Evolutionary conservation across 208 protist species (phyloP).

Genomic region (Leishmania gerbilli): DNA sequence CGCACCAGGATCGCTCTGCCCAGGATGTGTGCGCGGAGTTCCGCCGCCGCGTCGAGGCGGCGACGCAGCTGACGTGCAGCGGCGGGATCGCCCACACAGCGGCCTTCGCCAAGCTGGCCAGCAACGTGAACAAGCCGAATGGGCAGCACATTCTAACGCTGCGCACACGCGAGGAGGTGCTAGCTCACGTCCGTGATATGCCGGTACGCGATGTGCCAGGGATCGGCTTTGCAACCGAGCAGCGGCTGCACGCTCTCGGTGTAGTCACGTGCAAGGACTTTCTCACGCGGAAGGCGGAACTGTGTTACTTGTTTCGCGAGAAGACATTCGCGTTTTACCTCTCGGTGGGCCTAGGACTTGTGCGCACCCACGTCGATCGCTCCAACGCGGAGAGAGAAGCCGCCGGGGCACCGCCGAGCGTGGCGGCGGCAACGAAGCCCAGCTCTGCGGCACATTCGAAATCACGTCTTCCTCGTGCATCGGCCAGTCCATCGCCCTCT

Average conservation of each 20-base stretch:
- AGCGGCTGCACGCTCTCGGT: slow-evolving; percentile 44
- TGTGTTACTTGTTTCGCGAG: slow-evolving; percentile 58
- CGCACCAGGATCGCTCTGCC: slow-evolving; percentile 18
- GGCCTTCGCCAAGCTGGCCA: slow-evolving; percentile 81
- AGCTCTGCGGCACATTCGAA: too few relatives aligned
- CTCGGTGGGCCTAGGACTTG: slow-evolving; percentile 51
- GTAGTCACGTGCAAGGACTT: slow-evolving; percentile 56
- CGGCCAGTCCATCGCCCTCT: too few relatives aligned
- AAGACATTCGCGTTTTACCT: slow-evolving; percentile 68
- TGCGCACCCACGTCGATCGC: slow-evolving; percentile 50
- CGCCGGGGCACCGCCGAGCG: too few relatives aligned
- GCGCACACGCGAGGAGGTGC: slow-evolving; percentile 48
- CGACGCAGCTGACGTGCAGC: slow-evolving; percentile 70
- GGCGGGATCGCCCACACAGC: slow-evolving; percentile 74
- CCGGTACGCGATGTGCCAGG: slow-evolving; percentile 59
- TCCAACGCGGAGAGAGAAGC: slow-evolving; percentile 16
- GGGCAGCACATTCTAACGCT: slow-evolving; percentile 74
- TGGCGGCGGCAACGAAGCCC: neutral
- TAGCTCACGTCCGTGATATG: slow-evolving; percentile 44
- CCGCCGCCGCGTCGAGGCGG: slow-evolving; percentile 38
- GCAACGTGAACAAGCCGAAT: slow-evolving; percentile 92
- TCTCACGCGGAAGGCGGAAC: slow-evolving; percentile 28
- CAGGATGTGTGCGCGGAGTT: slow-evolving; percentile 47
- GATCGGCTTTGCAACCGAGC: slow-evolving; percentile 53
- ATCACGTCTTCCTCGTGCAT: neutral